Percentiles rank a stretch among this genome's conserved stretches.
Conservation (phyloP, 179 eudicot species). For the Silene vulgaris region DNA sequence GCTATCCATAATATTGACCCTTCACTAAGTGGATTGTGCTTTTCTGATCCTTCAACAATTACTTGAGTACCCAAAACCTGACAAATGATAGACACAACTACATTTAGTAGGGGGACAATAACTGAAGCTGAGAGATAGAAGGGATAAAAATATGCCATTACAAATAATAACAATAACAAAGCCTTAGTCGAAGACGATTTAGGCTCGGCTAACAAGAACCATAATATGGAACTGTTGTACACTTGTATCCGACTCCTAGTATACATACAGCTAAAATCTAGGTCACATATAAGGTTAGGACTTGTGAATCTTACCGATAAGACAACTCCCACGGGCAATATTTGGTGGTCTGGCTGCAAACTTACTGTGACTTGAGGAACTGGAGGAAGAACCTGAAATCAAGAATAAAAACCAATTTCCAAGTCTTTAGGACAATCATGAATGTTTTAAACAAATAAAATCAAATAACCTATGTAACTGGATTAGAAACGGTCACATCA, state of each 20-base stretch:
- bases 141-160: too few species aligned
- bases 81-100: slow-evolving; percentile 11
- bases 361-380: slow-evolving; percentile 62
- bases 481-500: background rate
- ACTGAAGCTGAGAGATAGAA: too few species aligned
- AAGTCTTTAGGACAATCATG: background rate
- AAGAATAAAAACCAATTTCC: slow-evolving; percentile 8
- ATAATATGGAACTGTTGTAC: background rate
- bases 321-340: slow-evolving; percentile 61
- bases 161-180: too few species aligned
- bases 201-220: background rate
- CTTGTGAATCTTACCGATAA: slow-evolving; percentile 47
- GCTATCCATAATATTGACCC: slow-evolving; percentile 89
- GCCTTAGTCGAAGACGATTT: background rate
- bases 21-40: slow-evolving; percentile 69
- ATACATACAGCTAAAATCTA: too few species aligned
- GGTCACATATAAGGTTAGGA: too few species aligned
- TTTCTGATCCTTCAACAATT: slow-evolving; percentile 78
- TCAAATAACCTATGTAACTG: background rate
- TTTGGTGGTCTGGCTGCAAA: slow-evolving; percentile 59
- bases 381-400: slow-evolving; percentile 67
- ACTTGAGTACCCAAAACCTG: slow-evolving; percentile 75
- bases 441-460: background rate
- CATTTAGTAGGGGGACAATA: background rate
- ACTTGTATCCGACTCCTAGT: too few species aligned